phyloP scores from a whole-genome alignment of 495 filamentous ascomycete species.

The Xylaria palmicola region DNA sequence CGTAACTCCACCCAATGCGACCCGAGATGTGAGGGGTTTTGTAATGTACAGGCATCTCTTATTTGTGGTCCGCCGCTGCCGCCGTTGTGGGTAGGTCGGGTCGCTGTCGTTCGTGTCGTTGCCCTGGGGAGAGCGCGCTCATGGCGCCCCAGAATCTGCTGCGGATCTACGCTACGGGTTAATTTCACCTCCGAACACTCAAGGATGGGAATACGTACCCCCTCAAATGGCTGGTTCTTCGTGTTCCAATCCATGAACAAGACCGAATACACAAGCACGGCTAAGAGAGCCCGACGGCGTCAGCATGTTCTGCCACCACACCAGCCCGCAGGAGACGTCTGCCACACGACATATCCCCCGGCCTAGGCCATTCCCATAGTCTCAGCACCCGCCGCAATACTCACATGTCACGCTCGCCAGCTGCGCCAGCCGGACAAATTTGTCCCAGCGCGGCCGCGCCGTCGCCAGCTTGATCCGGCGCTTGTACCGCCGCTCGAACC shows the following conservation, averaged over 20 bases:
- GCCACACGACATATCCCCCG: too few species aligned
- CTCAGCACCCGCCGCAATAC: slow-evolving; percentile 25
- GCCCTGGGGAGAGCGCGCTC: slow-evolving; percentile 28
- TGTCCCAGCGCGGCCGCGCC: slow-evolving; percentile 71
- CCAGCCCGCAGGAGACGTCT: too few species aligned
- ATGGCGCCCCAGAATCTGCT: slow-evolving; percentile 32
- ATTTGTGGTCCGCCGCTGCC: slow-evolving; percentile 19
- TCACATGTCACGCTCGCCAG: slow-evolving; percentile 64
- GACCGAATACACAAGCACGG: slow-evolving; percentile 67
- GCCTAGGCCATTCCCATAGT: too few species aligned
- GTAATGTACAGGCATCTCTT: slow-evolving; percentile 20
- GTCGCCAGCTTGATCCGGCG: slow-evolving; percentile 69
- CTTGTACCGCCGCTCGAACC: slow-evolving; percentile 74
- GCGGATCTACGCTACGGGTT: slow-evolving; percentile 26
- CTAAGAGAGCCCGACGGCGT: slow-evolving; percentile 37
- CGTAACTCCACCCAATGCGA: slow-evolving; percentile 16
- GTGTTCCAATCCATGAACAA: slow-evolving; percentile 77
- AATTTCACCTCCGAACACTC: neutral
- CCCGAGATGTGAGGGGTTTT: slow-evolving; percentile 2
- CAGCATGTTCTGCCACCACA: neutral
- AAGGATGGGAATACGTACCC: slow-evolving; percentile 32
- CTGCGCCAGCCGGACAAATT: slow-evolving; percentile 67
- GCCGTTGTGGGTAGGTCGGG: slow-evolving; percentile 21
- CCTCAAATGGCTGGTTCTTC: slow-evolving; percentile 61
- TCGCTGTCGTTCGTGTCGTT: slow-evolving; percentile 20